A percentile compares a stretch with the other conserved stretches of the same genome.
phyloP scores from a whole-genome alignment of 2,329 filamentous ascomycete species.

The Penicillium sp. region DNA sequence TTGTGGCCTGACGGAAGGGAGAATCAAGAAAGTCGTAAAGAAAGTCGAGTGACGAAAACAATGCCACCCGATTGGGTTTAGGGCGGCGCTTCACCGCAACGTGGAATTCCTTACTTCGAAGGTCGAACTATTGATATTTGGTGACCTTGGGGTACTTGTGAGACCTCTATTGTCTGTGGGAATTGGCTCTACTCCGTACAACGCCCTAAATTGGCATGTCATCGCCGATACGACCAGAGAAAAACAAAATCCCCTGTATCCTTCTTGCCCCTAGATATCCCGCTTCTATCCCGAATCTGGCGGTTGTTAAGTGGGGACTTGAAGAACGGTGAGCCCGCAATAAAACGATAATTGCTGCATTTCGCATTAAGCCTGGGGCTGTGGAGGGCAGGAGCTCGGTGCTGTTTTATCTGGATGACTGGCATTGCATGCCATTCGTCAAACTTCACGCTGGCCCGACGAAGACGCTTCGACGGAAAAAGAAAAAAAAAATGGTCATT shows the following conservation, averaged over 20 bases:
- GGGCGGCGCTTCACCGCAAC: constrained; percentile 25
- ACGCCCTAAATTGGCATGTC: not conserved
- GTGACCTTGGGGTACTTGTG: not conserved
- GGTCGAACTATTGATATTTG: not conserved
- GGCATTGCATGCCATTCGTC: not conserved
- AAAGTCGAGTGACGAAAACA: constrained; percentile 22
- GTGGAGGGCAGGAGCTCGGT: not conserved
- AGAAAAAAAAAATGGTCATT: constrained; percentile 20
- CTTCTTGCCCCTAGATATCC: not conserved
- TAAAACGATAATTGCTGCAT: not conserved
- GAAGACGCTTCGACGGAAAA: not conserved
- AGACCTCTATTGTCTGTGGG: not conserved
- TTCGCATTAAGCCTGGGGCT: not conserved
- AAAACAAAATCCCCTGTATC: not conserved
- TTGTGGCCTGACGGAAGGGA: constrained; percentile 9
- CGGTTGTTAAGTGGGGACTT: constrained; percentile 4
- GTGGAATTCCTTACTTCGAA: constrained; percentile 12
- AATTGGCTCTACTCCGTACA: not conserved
- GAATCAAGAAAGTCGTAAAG: constrained; percentile 6
- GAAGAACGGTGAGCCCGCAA: constrained; percentile 4
- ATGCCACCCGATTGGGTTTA: constrained; percentile 27
- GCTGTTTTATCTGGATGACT: no score
- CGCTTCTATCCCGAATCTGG: not conserved
- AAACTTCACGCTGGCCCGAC: not conserved
- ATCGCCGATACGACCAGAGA: not conserved